These are phyloP conservation scores for Polyplosphaeria fusca DNA, from an alignment of 495 filamentous ascomycete genomes.

Conservation along the genomic window DNA sequence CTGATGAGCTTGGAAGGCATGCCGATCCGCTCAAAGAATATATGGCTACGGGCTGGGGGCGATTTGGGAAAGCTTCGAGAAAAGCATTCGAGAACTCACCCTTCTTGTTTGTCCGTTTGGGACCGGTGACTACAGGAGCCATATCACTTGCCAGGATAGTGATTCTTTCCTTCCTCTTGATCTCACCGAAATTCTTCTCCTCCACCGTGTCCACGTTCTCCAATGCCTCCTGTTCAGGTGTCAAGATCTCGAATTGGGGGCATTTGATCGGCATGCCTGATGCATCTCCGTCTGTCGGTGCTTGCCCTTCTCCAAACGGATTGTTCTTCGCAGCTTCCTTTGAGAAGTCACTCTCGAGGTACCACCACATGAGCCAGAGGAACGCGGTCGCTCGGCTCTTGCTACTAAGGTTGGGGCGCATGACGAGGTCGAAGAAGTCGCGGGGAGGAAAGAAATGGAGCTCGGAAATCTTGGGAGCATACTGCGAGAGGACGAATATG, in stretches of 20 bases:
- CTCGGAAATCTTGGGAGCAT: constrained; percentile 87
- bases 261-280: constrained; percentile 70
- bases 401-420: constrained; percentile 81
- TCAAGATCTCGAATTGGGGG: constrained; percentile 73
- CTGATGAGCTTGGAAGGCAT: too few species aligned
- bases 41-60: too few species aligned
- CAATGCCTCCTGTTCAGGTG: constrained; percentile 66
- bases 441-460: constrained; percentile 78
- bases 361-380: constrained; percentile 98
- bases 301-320: constrained; percentile 79
- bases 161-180: constrained; percentile 79
- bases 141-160: constrained; percentile 35
- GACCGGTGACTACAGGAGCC: constrained; percentile 38
- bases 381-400: constrained; percentile 82
- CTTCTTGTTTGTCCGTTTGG: constrained; percentile 35
- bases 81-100: too few species aligned
- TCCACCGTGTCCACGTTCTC: constrained; percentile 91
- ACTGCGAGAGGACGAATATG: constrained; percentile 90
- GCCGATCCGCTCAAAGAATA: too few species aligned
- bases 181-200: constrained; percentile 80
- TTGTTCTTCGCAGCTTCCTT: constrained; percentile 78
- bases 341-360: constrained; percentile 93
- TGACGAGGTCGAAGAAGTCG: constrained; percentile 96
- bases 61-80: too few species aligned
- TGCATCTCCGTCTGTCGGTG: constrained; percentile 50